Evolutionary conservation across 192 early-diverging fungal species (phyloP).

Genomic region (Gigaspora rosea): DNA sequence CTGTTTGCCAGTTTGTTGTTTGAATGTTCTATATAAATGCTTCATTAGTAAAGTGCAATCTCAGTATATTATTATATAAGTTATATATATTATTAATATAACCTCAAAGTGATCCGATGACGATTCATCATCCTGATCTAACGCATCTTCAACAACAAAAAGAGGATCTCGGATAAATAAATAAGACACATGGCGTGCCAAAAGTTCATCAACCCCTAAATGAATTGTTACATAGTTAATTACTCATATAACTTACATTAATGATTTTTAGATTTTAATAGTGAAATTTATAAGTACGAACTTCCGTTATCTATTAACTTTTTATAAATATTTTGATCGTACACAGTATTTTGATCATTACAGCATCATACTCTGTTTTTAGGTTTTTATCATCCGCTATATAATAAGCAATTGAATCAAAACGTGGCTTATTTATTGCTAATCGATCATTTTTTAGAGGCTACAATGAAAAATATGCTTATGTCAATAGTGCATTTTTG

Average conservation of each 20-base stretch:
- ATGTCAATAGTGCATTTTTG: too few species aligned
- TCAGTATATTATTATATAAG: too few species aligned
- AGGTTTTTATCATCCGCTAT: conserved; percentile 70
- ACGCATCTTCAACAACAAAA: conserved; percentile 88
- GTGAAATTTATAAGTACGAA: background rate
- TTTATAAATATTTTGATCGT: conserved; percentile 77
- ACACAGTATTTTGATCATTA: conserved; percentile 87
- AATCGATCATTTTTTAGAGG: conserved; percentile 72
- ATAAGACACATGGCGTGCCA: conserved; percentile 91
- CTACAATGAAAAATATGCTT: conserved; percentile 35
- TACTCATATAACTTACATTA: background rate
- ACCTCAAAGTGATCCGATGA: conserved; percentile 98
- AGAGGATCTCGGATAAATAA: conserved; percentile 98
- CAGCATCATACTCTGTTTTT: conserved; percentile 86
- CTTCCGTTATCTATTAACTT: conserved; percentile 63
- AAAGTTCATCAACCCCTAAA: conserved; percentile 72
- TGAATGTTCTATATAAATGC: conserved; percentile 74
- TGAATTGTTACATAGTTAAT: background rate
- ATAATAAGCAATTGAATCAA: conserved; percentile 92
- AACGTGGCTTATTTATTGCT: conserved; percentile 93
- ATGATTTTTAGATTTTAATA: too few species aligned
- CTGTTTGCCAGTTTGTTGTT: conserved; percentile 99
- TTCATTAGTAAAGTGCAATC: too few species aligned
- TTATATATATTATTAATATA: too few species aligned
- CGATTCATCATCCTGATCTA: conserved; percentile 80